Percentiles rank a stretch among this genome's conserved stretches.
Evolutionary conservation across 1,284 basidiomycete species (phyloP).

Genomic region (Meira nashicola): DNA sequence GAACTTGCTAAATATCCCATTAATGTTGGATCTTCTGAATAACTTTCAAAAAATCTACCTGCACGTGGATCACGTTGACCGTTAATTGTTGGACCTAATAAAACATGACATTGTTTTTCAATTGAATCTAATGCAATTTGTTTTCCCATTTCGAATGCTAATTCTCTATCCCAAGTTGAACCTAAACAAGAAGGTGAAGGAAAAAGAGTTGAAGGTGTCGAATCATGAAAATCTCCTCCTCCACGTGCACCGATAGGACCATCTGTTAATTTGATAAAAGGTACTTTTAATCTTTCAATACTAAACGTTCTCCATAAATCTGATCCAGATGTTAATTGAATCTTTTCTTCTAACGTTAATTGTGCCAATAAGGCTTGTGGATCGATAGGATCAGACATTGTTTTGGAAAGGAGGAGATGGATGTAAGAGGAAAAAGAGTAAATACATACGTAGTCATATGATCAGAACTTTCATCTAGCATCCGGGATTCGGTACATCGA

Average conservation of each 20-base stretch:
- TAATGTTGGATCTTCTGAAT: constrained; percentile 14
- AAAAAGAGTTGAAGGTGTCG: constrained; percentile 11
- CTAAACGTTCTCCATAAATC: constrained; percentile 14
- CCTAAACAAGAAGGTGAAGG: constrained; percentile 16
- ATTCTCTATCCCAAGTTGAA: constrained; percentile 11
- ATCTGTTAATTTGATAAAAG: constrained; percentile 15
- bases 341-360: constrained; percentile 16
- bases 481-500: no score
- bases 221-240: constrained; percentile 14
- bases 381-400: not conserved
- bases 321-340: constrained; percentile 3
- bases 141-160: constrained; percentile 10
- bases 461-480: no score
- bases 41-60: constrained; percentile 17
- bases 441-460: no score
- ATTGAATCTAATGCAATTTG: constrained; percentile 11
- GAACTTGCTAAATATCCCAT: constrained; percentile 6
- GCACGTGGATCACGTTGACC: constrained; percentile 10
- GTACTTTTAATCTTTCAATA: not conserved
- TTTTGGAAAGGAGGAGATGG: not conserved
- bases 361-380: not conserved
- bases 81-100: constrained; percentile 15
- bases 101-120: constrained; percentile 15
- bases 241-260: constrained; percentile 17
- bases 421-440: not conserved